Evolutionary conservation across 2,329 filamentous ascomycete species (phyloP).

Genomic region (Chrysoporthe deuterocubensis): DNA sequence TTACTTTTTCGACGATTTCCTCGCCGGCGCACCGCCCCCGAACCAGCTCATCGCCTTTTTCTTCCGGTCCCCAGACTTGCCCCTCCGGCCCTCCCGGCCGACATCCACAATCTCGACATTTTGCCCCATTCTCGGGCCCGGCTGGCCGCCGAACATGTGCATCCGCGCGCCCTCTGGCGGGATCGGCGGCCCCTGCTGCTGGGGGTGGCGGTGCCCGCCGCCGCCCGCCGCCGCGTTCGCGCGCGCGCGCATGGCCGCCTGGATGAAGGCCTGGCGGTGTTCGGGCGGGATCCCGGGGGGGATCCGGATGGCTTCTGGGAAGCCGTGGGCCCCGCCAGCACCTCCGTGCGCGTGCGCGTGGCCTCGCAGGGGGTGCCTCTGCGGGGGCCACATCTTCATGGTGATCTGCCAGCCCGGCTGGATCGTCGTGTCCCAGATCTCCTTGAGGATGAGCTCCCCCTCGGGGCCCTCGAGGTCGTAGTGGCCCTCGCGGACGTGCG

Average conservation of each 20-base stretch:
- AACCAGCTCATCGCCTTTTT: conserved; percentile 21
- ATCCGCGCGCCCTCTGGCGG: not conserved
- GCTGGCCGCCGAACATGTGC: not conserved
- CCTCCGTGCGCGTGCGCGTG: conserved; percentile 26
- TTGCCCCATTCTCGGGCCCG: conserved; percentile 5
- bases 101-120: conserved; percentile 34
- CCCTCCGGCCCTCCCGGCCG: conserved; percentile 37
- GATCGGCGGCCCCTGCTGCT: not conserved
- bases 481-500: conserved; percentile 76
- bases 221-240: conserved; percentile 5
- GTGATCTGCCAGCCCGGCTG: conserved; percentile 73
- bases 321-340: conserved; percentile 4
- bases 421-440: conserved; percentile 80
- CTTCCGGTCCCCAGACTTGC: conserved; percentile 26
- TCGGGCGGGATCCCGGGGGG: conserved; percentile 24
- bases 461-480: conserved; percentile 81
- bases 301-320: not conserved
- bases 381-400: conserved; percentile 64
- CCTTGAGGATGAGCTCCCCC: conserved; percentile 80
- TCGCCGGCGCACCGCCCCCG: conserved; percentile 34
- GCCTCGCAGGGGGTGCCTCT: conserved; percentile 42
- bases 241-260: not conserved
- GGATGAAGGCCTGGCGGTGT: not conserved
- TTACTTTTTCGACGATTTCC: conserved; percentile 38
- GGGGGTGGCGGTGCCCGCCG: not conserved